Conservation (phyloP, 331 rosid species). For the Quercus phellos region DNA sequence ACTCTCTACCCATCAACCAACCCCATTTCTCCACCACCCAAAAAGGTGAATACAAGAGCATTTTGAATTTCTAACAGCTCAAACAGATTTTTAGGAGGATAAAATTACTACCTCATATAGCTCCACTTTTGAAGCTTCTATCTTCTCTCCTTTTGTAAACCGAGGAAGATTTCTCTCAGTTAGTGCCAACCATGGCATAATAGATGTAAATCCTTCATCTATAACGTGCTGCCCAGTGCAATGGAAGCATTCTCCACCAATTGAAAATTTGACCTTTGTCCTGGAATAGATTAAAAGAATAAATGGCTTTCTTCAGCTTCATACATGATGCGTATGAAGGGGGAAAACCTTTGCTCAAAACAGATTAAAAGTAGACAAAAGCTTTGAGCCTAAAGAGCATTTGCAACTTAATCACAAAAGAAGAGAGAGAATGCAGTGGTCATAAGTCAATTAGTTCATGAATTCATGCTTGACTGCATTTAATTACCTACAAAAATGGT, state of each 20-base stretch:
- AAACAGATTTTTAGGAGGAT: conserved; percentile 4
- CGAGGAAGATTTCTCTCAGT: conserved; percentile 79
- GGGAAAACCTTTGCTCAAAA: neutral
- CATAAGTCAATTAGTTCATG: too few relatives aligned
- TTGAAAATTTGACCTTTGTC: conserved; percentile 68
- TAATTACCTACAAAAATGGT: too few relatives aligned
- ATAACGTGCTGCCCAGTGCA: conserved; percentile 70
- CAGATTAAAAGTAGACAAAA: neutral
- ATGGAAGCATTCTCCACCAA: conserved; percentile 78
- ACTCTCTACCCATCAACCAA: conserved; percentile 11
- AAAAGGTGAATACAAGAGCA: neutral
- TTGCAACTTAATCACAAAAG: neutral
- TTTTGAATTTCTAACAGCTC: neutral
- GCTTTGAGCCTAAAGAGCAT: neutral
- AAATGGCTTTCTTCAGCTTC: neutral
- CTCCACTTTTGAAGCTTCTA: conserved; percentile 64
- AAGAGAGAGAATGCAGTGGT: neutral
- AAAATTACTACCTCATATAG: conserved; percentile 67
- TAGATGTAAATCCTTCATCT: conserved; percentile 68
- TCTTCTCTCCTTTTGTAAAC: conserved; percentile 75
- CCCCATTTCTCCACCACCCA: neutral
- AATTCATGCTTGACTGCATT: too few relatives aligned
- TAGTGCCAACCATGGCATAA: conserved; percentile 94
- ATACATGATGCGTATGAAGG: conserved; percentile 4
- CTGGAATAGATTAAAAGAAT: conserved; percentile 42